A percentile compares a stretch with the other conserved stretches of the same genome.
phyloP scores from a whole-genome alignment of 257 asterid genomes.

The Misopates orontium region DNA sequence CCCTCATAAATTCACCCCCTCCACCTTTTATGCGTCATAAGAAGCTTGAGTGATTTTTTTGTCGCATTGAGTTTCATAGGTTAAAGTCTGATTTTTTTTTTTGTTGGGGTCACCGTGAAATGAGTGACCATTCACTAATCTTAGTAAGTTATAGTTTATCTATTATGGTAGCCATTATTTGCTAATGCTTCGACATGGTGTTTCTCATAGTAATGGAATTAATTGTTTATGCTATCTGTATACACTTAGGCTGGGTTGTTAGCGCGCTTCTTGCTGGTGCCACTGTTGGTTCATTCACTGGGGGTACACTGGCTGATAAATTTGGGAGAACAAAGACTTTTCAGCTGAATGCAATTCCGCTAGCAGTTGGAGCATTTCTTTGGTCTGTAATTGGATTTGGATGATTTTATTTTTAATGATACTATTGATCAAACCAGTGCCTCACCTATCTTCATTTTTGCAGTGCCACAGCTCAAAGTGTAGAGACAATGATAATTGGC shows the following conservation, averaged over 20 bases:
- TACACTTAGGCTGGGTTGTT: constrained; percentile 82
- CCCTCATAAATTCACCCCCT: neutral
- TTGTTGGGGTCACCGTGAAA: constrained; percentile 5
- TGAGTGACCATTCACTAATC: neutral
- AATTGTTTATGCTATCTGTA: constrained; percentile 18
- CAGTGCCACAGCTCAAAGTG: constrained; percentile 78
- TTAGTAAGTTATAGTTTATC: neutral
- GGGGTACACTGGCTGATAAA: constrained; percentile 91
- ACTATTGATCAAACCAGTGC: constrained; percentile 6
- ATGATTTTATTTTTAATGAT: constrained; percentile 19
- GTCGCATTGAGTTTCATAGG: neutral
- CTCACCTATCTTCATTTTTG: constrained; percentile 27
- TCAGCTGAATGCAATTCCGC: constrained; percentile 85
- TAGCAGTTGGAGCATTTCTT: constrained; percentile 80
- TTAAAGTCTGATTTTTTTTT: neutral
- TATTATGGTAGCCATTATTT: neutral
- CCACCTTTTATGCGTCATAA: neutral
- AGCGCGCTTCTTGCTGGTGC: constrained; percentile 98
- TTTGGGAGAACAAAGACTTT: constrained; percentile 95
- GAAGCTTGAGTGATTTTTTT: neutral
- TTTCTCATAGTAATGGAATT: constrained; percentile 20
- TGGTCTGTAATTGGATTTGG: constrained; percentile 52
- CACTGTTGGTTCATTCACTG: constrained; percentile 92
- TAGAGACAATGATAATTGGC: constrained; percentile 84
- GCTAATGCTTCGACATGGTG: neutral